Base-by-base conservation (phyloP, 441 rosid genomes). In the Omphalea diandra region DNA sequence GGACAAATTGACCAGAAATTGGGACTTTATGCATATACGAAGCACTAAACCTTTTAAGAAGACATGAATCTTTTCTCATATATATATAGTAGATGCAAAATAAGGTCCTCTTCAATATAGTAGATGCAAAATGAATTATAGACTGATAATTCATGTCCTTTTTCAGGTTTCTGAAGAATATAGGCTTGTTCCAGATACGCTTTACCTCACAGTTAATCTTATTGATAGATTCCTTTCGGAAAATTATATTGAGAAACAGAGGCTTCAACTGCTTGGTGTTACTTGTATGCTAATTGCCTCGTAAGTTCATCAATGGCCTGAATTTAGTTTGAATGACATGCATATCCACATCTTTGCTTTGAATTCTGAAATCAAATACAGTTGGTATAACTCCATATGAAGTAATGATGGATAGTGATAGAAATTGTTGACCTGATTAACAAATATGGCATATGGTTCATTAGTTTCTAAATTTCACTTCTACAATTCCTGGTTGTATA, bases 281-380 rank as follows among this genome's bases (percentile, higher is more conserved):
- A 73, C 94, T 71, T 92, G 97, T 91, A 88, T 94, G 98, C 87
- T 92, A 69, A 90, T 94, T 80, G 93, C 99, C 78, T 90, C 98
- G 99, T 94, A 89, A 88, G 98, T 80, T 67, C 54, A 67, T 47
- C 59, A 2, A 55, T 40, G 41, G 43, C n/a, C 60, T n/a, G 6
- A 43, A 69, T 31, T 64, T 41, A 24, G 33, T 46, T n/a, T 44
- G 70, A n/a, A 53, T 18, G 32, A 56, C 8, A 50, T 63, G 60
- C 53, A n/a, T n/a, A n/a, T n/a, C n/a, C n/a, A 63, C 57, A 35
- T 7, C 22, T 43, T 36, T 49, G 47, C 17, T 24, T 11, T 38
- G 5, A 49, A 12, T 33, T 35, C 27, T 61, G 20, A 62, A 50
- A 14, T 47, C n/a, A n/a, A n/a, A 53, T 22, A n/a, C n/a, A n/a